These are phyloP conservation scores for Solanum aculeatissimum DNA, from an alignment of 305 asterid genomes.

Conservation along the genomic window DNA sequence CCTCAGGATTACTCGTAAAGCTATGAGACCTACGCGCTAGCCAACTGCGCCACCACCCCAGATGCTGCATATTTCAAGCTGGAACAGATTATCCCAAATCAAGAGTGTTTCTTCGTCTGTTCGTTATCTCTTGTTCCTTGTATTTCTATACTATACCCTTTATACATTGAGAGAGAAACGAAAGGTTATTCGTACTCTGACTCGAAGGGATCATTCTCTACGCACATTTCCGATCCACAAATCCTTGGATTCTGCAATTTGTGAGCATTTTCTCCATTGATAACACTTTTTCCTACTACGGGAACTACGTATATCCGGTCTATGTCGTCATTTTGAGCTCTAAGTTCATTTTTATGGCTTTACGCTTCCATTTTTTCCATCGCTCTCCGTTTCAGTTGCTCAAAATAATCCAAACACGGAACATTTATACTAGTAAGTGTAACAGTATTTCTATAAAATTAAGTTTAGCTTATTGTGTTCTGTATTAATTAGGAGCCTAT, in stretches of 20 bases:
- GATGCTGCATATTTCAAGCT: too few species aligned
- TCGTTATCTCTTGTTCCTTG: neutral
- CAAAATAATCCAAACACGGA: neutral
- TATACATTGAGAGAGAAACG: too few species aligned
- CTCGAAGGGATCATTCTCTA: neutral
- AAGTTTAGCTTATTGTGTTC: neutral
- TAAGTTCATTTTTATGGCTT: neutral
- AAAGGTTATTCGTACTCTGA: neutral
- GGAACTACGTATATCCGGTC: neutral
- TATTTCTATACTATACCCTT: too few species aligned
- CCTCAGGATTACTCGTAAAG: constrained; percentile 67
- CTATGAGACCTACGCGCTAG: constrained; percentile 86
- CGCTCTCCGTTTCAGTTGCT: neutral
- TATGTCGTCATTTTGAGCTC: neutral
- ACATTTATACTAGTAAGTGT: neutral
- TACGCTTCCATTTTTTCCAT: neutral
- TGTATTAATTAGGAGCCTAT: neutral
- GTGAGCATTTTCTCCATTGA: neutral
- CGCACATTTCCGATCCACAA: constrained; percentile 47
- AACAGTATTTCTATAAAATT: neutral
- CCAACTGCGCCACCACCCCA: constrained; percentile 53
- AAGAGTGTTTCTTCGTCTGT: too few species aligned
- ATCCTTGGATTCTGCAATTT: neutral
- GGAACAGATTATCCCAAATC: too few species aligned
- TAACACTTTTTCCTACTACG: neutral